phyloP scores from a whole-genome alignment of 2,329 filamentous ascomycete genomes.

The Tolypocladium ovalisporum region DNA sequence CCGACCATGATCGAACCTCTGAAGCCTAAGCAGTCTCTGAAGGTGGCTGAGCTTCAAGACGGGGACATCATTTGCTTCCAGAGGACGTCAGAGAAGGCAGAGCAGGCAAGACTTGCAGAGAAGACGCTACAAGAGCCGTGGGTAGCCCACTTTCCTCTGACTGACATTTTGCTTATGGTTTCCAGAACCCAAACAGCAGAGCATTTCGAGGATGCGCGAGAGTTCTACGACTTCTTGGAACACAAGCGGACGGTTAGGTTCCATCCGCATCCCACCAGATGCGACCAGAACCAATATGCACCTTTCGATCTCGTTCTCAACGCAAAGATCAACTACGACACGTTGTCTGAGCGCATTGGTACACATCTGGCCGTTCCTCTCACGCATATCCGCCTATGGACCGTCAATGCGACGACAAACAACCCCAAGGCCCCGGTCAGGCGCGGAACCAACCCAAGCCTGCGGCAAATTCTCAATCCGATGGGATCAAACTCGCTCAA shows the following conservation, averaged over 20 bases:
- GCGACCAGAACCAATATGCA: conserved; percentile 46
- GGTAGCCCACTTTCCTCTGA: conserved; percentile 4
- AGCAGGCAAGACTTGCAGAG: conserved; percentile 16
- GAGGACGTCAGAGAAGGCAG: conserved; percentile 39
- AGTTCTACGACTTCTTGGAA: conserved; percentile 88
- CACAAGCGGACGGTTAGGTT: conserved; percentile 76
- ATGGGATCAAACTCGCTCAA: conserved; percentile 58
- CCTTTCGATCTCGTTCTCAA: conserved; percentile 70
- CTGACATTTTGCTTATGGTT: not conserved
- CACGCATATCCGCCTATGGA: conserved; percentile 86
- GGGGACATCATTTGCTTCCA: conserved; percentile 97
- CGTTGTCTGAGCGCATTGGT: conserved; percentile 72
- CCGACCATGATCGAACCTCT: conserved; percentile 93
- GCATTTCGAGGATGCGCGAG: conserved; percentile 58
- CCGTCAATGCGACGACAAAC: conserved; percentile 64
- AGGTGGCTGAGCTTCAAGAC: conserved; percentile 88
- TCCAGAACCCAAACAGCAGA: conserved; percentile 26
- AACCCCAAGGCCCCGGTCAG: conserved; percentile 73
- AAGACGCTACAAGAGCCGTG: conserved; percentile 20
- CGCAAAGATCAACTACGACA: conserved; percentile 83
- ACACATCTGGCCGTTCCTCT: conserved; percentile 65
- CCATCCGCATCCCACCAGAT: conserved; percentile 51
- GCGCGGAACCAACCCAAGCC: conserved; percentile 56
- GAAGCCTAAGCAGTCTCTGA: conserved; percentile 82
- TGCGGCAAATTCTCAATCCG: conserved; percentile 68